Conservation (phyloP, 2,329 filamentous ascomycete species). For the Ophiocordyceps unilateralis region DNA sequence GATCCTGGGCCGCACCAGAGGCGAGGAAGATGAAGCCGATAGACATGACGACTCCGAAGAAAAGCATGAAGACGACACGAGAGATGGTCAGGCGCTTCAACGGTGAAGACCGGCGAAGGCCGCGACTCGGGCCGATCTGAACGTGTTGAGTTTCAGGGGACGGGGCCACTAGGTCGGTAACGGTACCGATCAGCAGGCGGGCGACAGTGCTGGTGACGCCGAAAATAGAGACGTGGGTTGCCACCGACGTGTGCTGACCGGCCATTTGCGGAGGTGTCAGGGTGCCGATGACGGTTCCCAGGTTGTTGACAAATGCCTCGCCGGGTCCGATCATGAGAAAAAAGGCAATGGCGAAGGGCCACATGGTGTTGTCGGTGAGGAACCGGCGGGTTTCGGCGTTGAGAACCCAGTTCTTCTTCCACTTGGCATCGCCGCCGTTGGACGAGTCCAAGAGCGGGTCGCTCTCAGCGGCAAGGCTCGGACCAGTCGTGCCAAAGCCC, state of each 20-base stretch:
- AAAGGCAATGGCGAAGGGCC: slow-evolving; percentile 80
- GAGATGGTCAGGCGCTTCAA: slow-evolving; percentile 43
- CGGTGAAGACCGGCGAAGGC: slow-evolving; percentile 6
- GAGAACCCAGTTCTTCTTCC: slow-evolving; percentile 78
- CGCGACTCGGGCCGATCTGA: slow-evolving; percentile 20
- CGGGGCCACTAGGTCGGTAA: slow-evolving; percentile 75
- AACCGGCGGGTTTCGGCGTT: slow-evolving; percentile 83
- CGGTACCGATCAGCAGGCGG: slow-evolving; percentile 71
- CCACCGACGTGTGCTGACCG: slow-evolving; percentile 38
- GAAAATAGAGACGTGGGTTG: slow-evolving; percentile 86
- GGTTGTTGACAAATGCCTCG: slow-evolving; percentile 96
- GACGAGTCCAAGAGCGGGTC: slow-evolving; percentile 20
- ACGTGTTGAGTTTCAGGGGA: slow-evolving; percentile 42
- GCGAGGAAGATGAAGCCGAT: slow-evolving; percentile 64
- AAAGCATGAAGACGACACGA: slow-evolving; percentile 62
- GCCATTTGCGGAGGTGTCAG: slow-evolving; percentile 42
- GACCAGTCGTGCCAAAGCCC: slow-evolving; percentile 45
- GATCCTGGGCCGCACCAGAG: slow-evolving; percentile 55
- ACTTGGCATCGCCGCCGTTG: slow-evolving; percentile 30
- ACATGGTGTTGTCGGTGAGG: slow-evolving; percentile 82
- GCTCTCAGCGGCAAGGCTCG: slow-evolving; percentile 24
- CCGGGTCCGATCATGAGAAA: slow-evolving; percentile 86
- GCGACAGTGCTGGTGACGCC: slow-evolving; percentile 81
- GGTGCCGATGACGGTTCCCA: slow-evolving; percentile 84
- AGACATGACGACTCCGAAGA: slow-evolving; percentile 57